A percentile compares a stretch with the other conserved stretches of the same genome.
phyloP scores from a whole-genome alignment of 2,329 filamentous ascomycete species.

The Penicillium frequentans region DNA sequence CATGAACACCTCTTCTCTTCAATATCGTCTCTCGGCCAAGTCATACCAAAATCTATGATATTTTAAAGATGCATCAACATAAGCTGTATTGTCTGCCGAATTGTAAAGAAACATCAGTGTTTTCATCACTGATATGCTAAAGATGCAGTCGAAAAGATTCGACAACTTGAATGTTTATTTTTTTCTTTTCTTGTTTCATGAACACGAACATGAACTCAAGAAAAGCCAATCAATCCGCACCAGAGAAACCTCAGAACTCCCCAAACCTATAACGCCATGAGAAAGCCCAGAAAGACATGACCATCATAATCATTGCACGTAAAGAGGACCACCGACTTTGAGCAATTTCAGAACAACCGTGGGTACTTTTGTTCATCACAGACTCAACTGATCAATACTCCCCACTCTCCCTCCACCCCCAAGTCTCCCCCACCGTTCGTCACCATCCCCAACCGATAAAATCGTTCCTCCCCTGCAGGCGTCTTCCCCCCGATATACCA shows the following conservation, averaged over 20 bases:
- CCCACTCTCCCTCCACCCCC: slow-evolving; percentile 44
- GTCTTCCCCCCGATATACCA: slow-evolving; percentile 54
- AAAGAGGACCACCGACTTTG: neutral
- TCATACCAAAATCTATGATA: too few relatives aligned
- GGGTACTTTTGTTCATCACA: slow-evolving; percentile 31
- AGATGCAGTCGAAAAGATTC: neutral
- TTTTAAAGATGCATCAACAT: too few relatives aligned
- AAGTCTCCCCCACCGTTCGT: slow-evolving; percentile 43
- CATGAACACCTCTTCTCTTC: too few relatives aligned
- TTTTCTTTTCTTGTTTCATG: slow-evolving; percentile 7
- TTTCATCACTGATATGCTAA: neutral
- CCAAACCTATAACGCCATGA: neutral
- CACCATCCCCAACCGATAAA: slow-evolving; percentile 50
- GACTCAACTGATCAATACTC: slow-evolving; percentile 51
- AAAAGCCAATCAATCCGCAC: slow-evolving; percentile 2
- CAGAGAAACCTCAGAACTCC: neutral
- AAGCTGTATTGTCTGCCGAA: neutral
- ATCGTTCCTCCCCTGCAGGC: slow-evolving; percentile 48
- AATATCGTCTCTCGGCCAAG: too few relatives aligned
- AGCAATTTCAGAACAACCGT: neutral
- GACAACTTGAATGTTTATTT: neutral
- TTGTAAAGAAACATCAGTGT: neutral
- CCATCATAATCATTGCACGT: slow-evolving; percentile 2
- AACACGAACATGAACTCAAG: neutral
- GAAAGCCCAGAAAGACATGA: neutral